Conservation (phyloP, 108 stramenopile genomes). For the Fragilaria radians region DNA sequence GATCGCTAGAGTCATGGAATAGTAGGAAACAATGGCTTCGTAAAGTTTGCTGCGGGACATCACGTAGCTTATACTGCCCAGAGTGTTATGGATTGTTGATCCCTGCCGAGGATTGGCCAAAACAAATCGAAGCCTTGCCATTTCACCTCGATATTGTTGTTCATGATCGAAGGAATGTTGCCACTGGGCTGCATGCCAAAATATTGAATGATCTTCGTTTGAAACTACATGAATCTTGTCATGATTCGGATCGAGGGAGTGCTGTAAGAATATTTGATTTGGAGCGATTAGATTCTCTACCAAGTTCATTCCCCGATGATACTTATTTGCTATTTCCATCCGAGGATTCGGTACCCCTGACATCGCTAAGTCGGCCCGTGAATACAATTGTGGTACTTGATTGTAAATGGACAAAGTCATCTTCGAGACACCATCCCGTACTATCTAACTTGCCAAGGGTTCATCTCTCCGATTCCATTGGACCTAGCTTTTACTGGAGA, state of each 20-base stretch:
- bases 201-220: conserved; percentile 14
- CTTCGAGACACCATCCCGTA: conserved; percentile 7
- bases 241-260: background rate
- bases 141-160: conserved; percentile 36
- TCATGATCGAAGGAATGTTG: conserved; percentile 28
- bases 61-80: conserved; percentile 61
- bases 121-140: conserved; percentile 9
- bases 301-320: background rate
- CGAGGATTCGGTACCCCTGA: conserved; percentile 32
- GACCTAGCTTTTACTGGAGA: conserved; percentile 63
- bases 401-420: conserved; percentile 4
- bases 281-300: background rate
- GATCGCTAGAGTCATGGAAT: too few species aligned
- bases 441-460: conserved; percentile 45
- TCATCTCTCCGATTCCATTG: conserved; percentile 51
- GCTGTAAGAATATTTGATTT: background rate
- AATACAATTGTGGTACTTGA: conserved; percentile 6
- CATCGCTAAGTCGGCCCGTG: conserved; percentile 7
- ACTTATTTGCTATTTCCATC: conserved; percentile 35
- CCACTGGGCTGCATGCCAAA: conserved; percentile 39
- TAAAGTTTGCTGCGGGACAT: conserved; percentile 60
- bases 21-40: too few species aligned
- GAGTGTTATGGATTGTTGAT: conserved; percentile 53
- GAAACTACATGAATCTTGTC: background rate
- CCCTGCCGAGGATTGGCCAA: conserved; percentile 41